phyloP scores from a whole-genome alignment of 208 protist species.

The Novymonas esmeraldas region DNA sequence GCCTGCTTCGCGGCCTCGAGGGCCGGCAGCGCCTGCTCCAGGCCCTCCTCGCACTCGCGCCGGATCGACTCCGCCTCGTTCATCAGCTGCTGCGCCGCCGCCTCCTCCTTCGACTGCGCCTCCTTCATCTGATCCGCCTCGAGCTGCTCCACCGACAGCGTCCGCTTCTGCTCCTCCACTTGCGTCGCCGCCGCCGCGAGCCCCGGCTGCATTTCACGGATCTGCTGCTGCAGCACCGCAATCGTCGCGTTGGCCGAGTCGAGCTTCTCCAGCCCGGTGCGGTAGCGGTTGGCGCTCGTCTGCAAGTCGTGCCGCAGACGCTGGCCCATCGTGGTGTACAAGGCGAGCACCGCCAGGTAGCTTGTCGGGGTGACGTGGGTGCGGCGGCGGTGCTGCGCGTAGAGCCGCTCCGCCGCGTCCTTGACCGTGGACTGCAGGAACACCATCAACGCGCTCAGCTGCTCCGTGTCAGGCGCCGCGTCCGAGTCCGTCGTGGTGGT shows the following conservation, averaged over 20 bases:
- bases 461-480: constrained; percentile 36
- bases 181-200: constrained; percentile 87
- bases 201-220: constrained; percentile 94
- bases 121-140: constrained; percentile 85
- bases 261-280: constrained; percentile 92
- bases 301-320: constrained; percentile 66
- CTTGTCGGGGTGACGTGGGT: constrained; percentile 96
- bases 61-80: constrained; percentile 86
- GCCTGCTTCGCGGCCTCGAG: constrained; percentile 90
- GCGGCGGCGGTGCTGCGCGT: constrained; percentile 83
- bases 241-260: constrained; percentile 93
- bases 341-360: constrained; percentile 94
- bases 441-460: constrained; percentile 86
- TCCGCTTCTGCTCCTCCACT: constrained; percentile 89
- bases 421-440: constrained; percentile 90
- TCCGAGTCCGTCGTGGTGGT: constrained; percentile 1
- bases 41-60: constrained; percentile 90
- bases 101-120: constrained; percentile 85
- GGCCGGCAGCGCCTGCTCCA: constrained; percentile 95
- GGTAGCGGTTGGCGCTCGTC: constrained; percentile 71
- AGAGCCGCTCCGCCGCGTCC: constrained; percentile 81
- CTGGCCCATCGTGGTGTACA: constrained; percentile 83
- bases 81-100: constrained; percentile 74
- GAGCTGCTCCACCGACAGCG: constrained; percentile 84
- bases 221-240: constrained; percentile 92